Base-by-base conservation (phyloP, 768 basidiomycete genomes). In the Leucocoprinus birnbaumii region DNA sequence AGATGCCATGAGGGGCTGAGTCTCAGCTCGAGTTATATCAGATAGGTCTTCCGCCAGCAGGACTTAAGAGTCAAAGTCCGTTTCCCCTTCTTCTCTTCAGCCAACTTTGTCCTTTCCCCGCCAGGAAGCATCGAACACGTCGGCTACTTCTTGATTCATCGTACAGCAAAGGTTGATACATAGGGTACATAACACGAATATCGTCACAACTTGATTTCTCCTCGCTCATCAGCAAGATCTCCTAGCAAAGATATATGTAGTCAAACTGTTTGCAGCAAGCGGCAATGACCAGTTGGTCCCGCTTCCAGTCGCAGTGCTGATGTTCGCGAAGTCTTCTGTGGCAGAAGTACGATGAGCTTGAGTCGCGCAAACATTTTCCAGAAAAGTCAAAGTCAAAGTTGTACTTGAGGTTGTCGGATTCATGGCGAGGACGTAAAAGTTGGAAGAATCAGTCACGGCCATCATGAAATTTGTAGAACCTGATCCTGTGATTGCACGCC, bases 391-490 rank as follows among this genome's bases (percentile, higher is more conserved):
- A 1, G 60, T 65, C 55, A 72, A 58, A 13, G 63, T 63, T 3
- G 68, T 58, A 40, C 65, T 65, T 2, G 64, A 57, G 5, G 64
- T 51, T 43, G 65, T 65, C 31, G 71, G 70, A 46, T 73, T 73
- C 68, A 73, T 70, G 3, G 70, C 70, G 16, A 73, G 53, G 40
- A 73, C 59, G 44, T 61, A 64, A 57, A 66, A 71, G 21, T 57
- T 64, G 31, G 57, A 62, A 2, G 70, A 55, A 31, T 62, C 65
- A 5, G 68, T 61, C 10, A 71, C 66, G 3, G 67, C 71, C 64
- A 73, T 60, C 7, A 66, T 71, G 46, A 62, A 66, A 25, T 66
- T 58, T 55, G 57, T 67, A 37, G 67, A 68, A 45, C 67, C 71
- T 3, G 66, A 62, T 14, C 72, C 71, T 2, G 66, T 66, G 51